Percentiles rank a stretch among this genome's conserved stretches.
Evolutionary conservation across 2,329 filamentous ascomycete species (phyloP).

Genomic region (Dryadomyces quercivorus): DNA sequence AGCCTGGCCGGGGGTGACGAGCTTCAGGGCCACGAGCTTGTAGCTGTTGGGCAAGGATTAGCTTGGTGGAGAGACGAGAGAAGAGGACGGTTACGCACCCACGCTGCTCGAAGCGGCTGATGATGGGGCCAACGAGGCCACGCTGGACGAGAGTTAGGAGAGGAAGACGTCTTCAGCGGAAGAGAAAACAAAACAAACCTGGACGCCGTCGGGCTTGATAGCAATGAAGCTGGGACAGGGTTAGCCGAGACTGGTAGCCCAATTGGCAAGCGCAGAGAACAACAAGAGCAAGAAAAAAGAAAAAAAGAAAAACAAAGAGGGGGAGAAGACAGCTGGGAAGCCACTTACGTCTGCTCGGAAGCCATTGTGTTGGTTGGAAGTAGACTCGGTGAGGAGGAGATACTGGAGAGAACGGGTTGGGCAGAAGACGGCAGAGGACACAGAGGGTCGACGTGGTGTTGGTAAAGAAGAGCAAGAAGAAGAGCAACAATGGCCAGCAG

Average conservation of each 20-base stretch:
- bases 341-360: conserved; percentile 72
- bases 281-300: neutral
- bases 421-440: conserved; percentile 4
- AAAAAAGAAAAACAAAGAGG: neutral
- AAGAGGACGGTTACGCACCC: conserved; percentile 32
- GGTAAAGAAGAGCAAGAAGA: conserved; percentile 8
- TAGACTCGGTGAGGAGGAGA: conserved; percentile 13
- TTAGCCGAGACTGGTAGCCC: conserved; percentile 4
- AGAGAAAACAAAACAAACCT: conserved; percentile 47
- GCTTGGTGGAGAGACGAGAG: conserved; percentile 5
- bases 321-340: neutral
- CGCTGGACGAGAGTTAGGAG: conserved; percentile 35
- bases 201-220: conserved; percentile 99
- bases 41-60: conserved; percentile 43
- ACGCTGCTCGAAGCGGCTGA: conserved; percentile 94
- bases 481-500: conserved; percentile 9
- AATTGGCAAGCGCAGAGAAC: too few relatives aligned
- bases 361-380: conserved; percentile 45
- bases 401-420: conserved; percentile 16
- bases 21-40: conserved; percentile 98
- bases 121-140: conserved; percentile 95
- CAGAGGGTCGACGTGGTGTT: neutral
- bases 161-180: neutral
- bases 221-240: conserved; percentile 76
- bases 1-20: conserved; percentile 74